Base-by-base conservation (phyloP, 805 yeast genomes). In the Wickerhamiella azyma region DNA sequence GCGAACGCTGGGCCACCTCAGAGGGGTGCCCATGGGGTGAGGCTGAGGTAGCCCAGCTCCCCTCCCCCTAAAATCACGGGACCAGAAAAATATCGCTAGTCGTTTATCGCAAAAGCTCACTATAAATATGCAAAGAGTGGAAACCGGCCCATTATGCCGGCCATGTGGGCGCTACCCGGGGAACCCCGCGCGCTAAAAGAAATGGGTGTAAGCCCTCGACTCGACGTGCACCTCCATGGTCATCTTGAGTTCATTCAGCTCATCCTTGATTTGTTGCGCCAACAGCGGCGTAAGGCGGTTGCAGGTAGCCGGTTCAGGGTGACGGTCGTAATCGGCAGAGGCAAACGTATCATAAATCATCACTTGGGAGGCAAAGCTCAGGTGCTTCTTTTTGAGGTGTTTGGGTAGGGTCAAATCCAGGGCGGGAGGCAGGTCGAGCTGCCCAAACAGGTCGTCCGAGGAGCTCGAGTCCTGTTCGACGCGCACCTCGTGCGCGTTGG, bases 241-340 rank as follows among this genome's bases (percentile, higher is more conserved):
- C 18, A 77, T 66, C 65, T 85, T 88, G 58, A 86, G 65, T 45
- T 69, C 72, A 62, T 92, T 88, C 59, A 89, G 67, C 62, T 89
- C 97, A 33, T 80, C 82, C 63, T 79, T 81, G 55, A 89, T 85
- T 62, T 75, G 76, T 61, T 84, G 86, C 0, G 96, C 96, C 59
- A 86, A 65, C 48, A 72, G 69, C 5, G 96, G 95, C 1, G 95
- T 86, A 60, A 86, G 69, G 59, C 81, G 85, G 62, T 88, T 85
- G 65, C 96, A 89, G 2, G 96, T 86, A 2, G 94, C 94, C 26
- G 79, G 69, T 51, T 86, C 96, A 0, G 96, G 96, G 52, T 79
- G 85, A 56, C 98, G 76, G 62, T 89, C 96, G 62, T 89, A 89
- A 53, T 83, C 96, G 16, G 74, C 78, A 32, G 79, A 78, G 48